These are phyloP conservation scores for Furcasterigmium sp. DNA, from an alignment of 2,329 filamentous ascomycete genomes.

Conservation along the genomic window DNA sequence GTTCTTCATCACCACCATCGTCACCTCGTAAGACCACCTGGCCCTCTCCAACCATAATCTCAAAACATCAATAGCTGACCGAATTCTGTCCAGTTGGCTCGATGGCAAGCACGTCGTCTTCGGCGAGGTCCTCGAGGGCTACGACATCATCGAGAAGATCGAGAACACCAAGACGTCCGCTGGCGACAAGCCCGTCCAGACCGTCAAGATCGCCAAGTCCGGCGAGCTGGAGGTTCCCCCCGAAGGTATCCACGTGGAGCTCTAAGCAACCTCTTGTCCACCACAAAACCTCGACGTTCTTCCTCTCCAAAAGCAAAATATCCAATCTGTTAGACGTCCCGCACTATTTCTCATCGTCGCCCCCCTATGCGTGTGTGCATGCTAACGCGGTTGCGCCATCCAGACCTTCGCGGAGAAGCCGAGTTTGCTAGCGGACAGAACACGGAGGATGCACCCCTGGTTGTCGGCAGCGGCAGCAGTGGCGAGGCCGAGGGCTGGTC, in stretches of 20 bases:
- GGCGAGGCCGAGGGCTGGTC: constrained; percentile 28
- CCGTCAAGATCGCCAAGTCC: constrained; percentile 75
- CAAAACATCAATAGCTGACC: constrained; percentile 5
- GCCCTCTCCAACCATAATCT: background rate
- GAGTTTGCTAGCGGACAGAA: constrained; percentile 30
- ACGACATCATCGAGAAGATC: constrained; percentile 74
- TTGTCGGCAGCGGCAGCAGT: constrained; percentile 14
- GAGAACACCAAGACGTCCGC: constrained; percentile 62
- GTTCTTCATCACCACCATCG: constrained; percentile 84
- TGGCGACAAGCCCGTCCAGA: constrained; percentile 63
- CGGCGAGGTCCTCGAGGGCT: constrained; percentile 82
- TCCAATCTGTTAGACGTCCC: constrained; percentile 2
- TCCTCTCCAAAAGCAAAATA: background rate
- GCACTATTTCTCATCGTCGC: background rate
- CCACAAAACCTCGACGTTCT: constrained; percentile 3
- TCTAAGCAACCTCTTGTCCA: constrained; percentile 50
- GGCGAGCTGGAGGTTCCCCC: constrained; percentile 76
- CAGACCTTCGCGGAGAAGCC: constrained; percentile 19
- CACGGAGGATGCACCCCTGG: constrained; percentile 22
- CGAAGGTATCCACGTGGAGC: constrained; percentile 92
- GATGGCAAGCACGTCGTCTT: constrained; percentile 84
- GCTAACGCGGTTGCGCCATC: background rate
- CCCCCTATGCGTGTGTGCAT: background rate
- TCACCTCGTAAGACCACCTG: constrained; percentile 66
- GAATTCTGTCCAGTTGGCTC: constrained; percentile 55